Base-by-base conservation (phyloP, 176 grass and related monocot species). In the Echinochloa phyllopogon region DNA sequence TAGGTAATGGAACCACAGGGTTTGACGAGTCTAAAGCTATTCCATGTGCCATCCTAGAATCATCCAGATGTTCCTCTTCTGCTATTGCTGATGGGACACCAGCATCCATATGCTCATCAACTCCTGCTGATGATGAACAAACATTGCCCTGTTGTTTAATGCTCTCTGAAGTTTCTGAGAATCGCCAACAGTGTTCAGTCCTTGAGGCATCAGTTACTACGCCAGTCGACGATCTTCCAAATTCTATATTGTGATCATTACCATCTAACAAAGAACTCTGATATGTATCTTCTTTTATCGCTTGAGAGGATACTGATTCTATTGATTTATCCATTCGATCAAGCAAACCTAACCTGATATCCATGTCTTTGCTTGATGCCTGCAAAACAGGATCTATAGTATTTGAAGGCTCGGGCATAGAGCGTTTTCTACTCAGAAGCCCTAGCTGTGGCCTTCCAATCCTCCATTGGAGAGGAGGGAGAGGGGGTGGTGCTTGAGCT, bases 381-480 rank as follows among this genome's bases (percentile, higher is more conserved):
- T 24, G 72, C 51, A 79, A 69, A 75, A 75, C 40, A 16, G 64
- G 72, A 77, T 66, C 74, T 81, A 66, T 79, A 65, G 43, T 63
- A 48, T 70, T 76, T 17, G 60, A 50, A 95, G 65, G 38, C 18
- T 90, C 75, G 47, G 41, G 57, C 11, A 64, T 77, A 90, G 38
- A 74, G 5, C 39, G 52, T 77, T 65, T 39, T 67, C 69, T 42
- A 72, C 78, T 83, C 37, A 48, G 40, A 80, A 86, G 45, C 41
- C 80, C 85, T 70, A 88, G 44, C 3, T 10, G 70, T 72, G 90
- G 90, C 86, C 86, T 94, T 79, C 86, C 93, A 39, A 87, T 68
- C 84, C 96, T 99, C 96, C 96, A 99, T 17, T 90, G 91, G 69
- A 99, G 88, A 53, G 97, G 97, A 81, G 97, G 97, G 75, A 99